Conservation (phyloP, 1,284 basidiomycete species). For the Inonotus hispidus region DNA sequence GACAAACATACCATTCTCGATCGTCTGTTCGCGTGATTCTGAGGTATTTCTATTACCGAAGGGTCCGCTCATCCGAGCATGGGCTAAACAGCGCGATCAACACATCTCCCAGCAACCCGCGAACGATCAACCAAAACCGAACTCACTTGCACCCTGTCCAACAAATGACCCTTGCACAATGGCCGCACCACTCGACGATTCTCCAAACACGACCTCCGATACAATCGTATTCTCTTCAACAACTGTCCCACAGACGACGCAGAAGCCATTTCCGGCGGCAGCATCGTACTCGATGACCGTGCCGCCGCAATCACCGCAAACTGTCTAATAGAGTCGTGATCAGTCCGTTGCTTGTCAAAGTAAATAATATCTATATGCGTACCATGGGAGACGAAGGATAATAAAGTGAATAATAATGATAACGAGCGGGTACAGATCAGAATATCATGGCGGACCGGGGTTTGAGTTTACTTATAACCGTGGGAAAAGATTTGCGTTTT, state of each 20-base stretch:
- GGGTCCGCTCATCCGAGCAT: conserved; percentile 73
- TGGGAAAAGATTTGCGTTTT: not conserved
- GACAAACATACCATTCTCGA: conserved; percentile 65
- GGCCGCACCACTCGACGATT: conserved; percentile 87
- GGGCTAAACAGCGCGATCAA: conserved; percentile 42
- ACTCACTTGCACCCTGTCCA: conserved; percentile 87
- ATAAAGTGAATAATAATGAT: not conserved
- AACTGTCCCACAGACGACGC: conserved; percentile 81
- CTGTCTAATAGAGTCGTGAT: conserved; percentile 29
- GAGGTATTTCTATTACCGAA: conserved; percentile 70
- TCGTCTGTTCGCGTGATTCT: conserved; percentile 85
- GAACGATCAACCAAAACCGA: not conserved
- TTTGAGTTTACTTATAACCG: not conserved
- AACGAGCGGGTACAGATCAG: not conserved
- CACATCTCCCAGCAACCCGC: conserved; percentile 8
- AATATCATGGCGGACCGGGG: not conserved
- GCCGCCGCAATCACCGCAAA: conserved; percentile 69
- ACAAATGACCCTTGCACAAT: conserved; percentile 96
- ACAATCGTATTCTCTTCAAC: conserved; percentile 95
- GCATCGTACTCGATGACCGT: conserved; percentile 79
- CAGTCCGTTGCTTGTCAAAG: not conserved
- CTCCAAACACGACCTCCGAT: conserved; percentile 90
- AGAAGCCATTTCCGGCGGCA: conserved; percentile 79
- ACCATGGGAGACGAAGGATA: not conserved
- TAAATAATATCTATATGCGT: not conserved